These are phyloP conservation scores for Colletotrichum acutatum DNA, from an alignment of 2,329 filamentous ascomycete species.

Conservation along the genomic window DNA sequence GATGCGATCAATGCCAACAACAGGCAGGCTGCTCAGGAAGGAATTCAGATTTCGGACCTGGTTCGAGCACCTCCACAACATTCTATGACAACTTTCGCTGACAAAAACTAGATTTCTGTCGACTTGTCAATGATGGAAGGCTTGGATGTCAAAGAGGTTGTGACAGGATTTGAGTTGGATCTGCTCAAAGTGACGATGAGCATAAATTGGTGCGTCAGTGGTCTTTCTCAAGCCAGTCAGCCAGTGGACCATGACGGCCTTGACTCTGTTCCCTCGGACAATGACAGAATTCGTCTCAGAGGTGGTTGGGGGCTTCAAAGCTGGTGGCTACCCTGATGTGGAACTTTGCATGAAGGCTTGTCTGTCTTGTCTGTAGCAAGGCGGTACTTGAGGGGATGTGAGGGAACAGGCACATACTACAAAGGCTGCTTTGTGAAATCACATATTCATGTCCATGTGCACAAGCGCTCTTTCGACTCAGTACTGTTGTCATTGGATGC, in stretches of 20 bases:
- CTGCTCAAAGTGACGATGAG: neutral
- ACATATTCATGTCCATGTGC: rapidly evolving
- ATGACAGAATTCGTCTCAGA: too few relatives aligned
- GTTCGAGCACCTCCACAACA: neutral
- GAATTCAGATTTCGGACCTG: neutral
- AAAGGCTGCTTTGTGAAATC: neutral
- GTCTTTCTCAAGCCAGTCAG: neutral
- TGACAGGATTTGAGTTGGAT: neutral
- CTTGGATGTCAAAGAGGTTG: neutral
- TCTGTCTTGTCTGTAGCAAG: neutral
- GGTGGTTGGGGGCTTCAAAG: too few relatives aligned
- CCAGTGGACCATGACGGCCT: neutral
- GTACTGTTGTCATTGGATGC: neutral
- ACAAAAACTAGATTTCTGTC: neutral
- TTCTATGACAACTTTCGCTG: neutral
- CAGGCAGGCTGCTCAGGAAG: neutral
- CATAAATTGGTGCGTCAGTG: neutral
- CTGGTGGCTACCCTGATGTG: neutral
- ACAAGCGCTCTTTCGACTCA: neutral
- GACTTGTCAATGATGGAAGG: too few relatives aligned
- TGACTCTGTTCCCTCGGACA: neutral
- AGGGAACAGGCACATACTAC: neutral
- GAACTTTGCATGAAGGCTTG: neutral
- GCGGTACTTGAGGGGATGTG: neutral
- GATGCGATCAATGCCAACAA: neutral